Evolutionary conservation across 495 filamentous ascomycete genomes (phyloP).

Genomic region (Collariella sp.): DNA sequence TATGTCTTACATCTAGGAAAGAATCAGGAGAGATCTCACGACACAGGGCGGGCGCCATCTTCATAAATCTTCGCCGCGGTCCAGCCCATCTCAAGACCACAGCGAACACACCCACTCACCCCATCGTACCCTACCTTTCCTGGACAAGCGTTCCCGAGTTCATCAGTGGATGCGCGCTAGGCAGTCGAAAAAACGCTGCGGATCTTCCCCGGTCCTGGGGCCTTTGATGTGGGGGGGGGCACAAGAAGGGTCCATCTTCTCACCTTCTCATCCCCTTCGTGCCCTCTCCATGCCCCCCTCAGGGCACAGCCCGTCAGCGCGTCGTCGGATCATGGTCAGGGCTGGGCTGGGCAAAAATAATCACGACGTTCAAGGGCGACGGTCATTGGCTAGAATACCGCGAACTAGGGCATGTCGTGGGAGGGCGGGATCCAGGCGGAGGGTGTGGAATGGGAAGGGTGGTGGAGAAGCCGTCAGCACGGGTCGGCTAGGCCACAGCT

Average conservation of each 20-base stretch:
- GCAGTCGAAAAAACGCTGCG: neutral
- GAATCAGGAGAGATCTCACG: neutral
- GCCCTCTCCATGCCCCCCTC: neutral
- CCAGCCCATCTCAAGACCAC: neutral
- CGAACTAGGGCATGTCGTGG: neutral
- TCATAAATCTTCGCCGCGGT: constrained; percentile 9
- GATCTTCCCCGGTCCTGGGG: neutral
- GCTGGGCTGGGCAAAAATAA: constrained; percentile 7
- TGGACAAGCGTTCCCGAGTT: neutral
- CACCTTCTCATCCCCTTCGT: neutral
- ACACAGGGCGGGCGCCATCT: neutral
- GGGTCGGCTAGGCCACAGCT: neutral
- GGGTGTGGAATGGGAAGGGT: neutral
- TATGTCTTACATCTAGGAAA: neutral
- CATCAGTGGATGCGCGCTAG: neutral
- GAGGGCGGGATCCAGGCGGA: constrained; percentile 1
- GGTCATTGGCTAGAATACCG: constrained; percentile 14
- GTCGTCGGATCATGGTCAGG: neutral
- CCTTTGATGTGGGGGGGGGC: neutral
- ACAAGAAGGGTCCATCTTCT: neutral
- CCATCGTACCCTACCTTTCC: constrained; percentile 8
- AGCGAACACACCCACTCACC: neutral
- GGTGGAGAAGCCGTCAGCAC: constrained; percentile 8
- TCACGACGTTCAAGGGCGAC: neutral
- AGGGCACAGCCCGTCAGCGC: constrained; percentile 10